phyloP scores from a whole-genome alignment of 1,284 basidiomycete species.

The Apiotrichum montevideense region DNA sequence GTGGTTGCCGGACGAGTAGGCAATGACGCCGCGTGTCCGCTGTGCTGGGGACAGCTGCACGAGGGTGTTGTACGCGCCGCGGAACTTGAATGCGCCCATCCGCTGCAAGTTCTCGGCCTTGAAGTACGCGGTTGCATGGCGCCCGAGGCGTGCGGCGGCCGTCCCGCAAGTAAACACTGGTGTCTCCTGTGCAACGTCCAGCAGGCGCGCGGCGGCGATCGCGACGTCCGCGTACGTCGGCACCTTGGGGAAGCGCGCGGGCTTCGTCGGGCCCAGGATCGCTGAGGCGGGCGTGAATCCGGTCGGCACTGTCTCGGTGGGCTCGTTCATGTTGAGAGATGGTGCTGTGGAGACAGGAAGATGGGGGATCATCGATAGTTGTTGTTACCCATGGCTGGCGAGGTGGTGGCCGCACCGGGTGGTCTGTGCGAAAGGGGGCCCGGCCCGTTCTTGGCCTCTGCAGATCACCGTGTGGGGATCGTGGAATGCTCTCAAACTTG shows the following conservation, averaged over 20 bases:
- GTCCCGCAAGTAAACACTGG: slow-evolving; percentile 6
- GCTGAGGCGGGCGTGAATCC: too few relatives aligned
- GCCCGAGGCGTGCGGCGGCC: slow-evolving; percentile 60
- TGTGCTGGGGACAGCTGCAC: slow-evolving; percentile 77
- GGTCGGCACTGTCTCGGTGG: too few relatives aligned
- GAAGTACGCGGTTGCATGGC: slow-evolving; percentile 76
- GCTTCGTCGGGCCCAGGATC: too few relatives aligned
- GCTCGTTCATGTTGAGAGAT: too few relatives aligned
- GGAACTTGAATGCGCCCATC: slow-evolving; percentile 97
- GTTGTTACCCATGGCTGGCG: too few relatives aligned
- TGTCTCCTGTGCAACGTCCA: slow-evolving; percentile 8
- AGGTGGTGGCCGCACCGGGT: too few relatives aligned
- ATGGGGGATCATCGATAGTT: too few relatives aligned
- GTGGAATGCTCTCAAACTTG: too few relatives aligned
- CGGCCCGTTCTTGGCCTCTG: too few relatives aligned
- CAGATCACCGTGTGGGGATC: too few relatives aligned
- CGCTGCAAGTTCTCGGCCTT: slow-evolving; percentile 98
- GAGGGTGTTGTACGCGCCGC: slow-evolving; percentile 99
- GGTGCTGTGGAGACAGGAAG: too few relatives aligned
- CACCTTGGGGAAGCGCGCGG: background rate
- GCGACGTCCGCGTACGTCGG: slow-evolving; percentile 9
- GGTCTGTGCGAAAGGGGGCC: too few relatives aligned
- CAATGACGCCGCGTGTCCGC: slow-evolving; percentile 92
- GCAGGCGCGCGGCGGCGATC: slow-evolving; percentile 2
- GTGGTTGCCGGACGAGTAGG: slow-evolving; percentile 97